Base-by-base conservation (phyloP, 208 protist species). In the Acanthamoeba royreba region DNA sequence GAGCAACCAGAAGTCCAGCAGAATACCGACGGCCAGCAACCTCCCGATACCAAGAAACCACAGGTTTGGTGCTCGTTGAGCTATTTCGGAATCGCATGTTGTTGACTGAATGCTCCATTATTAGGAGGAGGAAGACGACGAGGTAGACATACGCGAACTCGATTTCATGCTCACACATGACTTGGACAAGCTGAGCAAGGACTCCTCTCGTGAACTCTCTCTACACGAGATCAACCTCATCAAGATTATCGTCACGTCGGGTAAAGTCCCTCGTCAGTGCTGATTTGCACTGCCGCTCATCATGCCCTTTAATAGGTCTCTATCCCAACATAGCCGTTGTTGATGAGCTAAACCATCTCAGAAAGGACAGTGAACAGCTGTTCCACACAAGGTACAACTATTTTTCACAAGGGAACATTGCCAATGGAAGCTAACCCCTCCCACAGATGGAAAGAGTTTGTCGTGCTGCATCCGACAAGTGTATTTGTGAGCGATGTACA, bases 301-400 rank as follows among this genome's bases (percentile, higher is more conserved):
- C 7, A 46, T 90, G 22, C 7, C 5, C 17, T 8, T 45, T 45
- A 28, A 35, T 46, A 93, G 94, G 94, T 4, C 61, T 95, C 2
- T 95, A 95, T 43, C 94, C 94, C 15, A 95, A 95, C 53, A n/a
- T 95, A 7, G 94, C 94, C 31, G 49, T 95, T 0, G 53, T 79
- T 4, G 94, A 95, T 46, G 90, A 93, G n/a, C 63, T 58, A 25
- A 81, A 91, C 81, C 3, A 86, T 25, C 38, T 72, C 31, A 66
- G 72, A 13, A 69, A 42, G 17, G 94, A 69, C 19, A 63, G 69
- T 42, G 94, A 95, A 43, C 92, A 95, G 28, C 22, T 94, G 45
- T 95, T 92, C 42, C 94, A 95, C 74, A 95, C 94, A 43, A 92
- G 35, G 31, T 93, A 52, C 8, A 40, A 38, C 9, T 69, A 69